These are phyloP conservation scores for Cyberlindnera amylophila DNA, from an alignment of 805 yeast genomes.

Conservation along the genomic window DNA sequence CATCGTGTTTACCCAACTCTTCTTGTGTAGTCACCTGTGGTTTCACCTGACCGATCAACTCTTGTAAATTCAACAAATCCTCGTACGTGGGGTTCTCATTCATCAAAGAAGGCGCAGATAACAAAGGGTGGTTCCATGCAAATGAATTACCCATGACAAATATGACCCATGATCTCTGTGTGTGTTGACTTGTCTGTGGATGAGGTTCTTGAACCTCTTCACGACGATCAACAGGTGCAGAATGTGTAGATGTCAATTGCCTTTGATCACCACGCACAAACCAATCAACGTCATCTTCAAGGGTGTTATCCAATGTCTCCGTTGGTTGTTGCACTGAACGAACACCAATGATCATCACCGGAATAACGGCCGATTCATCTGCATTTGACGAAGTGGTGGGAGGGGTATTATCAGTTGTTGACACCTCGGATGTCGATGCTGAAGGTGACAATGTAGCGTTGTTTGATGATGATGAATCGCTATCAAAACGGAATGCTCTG, in stretches of 20 bases:
- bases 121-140: conserved; percentile 44
- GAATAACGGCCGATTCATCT: conserved; percentile 28
- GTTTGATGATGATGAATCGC: conserved; percentile 12
- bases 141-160: conserved; percentile 58
- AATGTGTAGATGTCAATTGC: not conserved
- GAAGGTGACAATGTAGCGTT: not conserved
- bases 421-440: not conserved
- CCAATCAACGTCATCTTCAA: conserved; percentile 18
- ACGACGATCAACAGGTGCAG: not conserved
- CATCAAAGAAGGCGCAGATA: conserved; percentile 43
- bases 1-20: conserved; percentile 40
- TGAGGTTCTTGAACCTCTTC: conserved; percentile 8
- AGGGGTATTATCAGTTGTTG: too few species aligned
- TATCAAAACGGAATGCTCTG: conserved; percentile 41
- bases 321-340: conserved; percentile 33
- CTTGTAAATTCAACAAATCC: conserved; percentile 44
- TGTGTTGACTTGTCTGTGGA: conserved; percentile 3
- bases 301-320: conserved; percentile 9
- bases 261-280: conserved; percentile 10
- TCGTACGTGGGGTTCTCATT: conserved; percentile 49
- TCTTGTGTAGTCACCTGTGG: conserved; percentile 40
- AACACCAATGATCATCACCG: conserved; percentile 47
- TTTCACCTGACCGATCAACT: conserved; percentile 43
- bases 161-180: conserved; percentile 53
- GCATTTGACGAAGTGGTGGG: not conserved